Percentiles rank a stretch among this genome's conserved stretches.
phyloP scores from a whole-genome alignment of 2,329 filamentous ascomycete species.

The Neofusicoccum sp. region DNA sequence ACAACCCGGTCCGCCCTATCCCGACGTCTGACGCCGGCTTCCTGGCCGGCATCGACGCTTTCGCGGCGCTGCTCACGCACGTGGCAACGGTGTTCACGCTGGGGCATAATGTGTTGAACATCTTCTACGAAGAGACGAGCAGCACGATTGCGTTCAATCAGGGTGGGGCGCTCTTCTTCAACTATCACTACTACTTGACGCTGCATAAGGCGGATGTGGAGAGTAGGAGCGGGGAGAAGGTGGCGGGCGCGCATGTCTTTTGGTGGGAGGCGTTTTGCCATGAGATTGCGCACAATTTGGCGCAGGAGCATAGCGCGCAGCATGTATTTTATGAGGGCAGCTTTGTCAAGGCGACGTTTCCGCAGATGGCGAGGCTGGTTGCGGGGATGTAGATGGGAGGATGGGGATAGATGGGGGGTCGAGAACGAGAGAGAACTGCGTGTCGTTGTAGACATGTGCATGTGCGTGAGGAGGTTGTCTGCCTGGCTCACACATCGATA shows the following conservation, averaged over 20 bases:
- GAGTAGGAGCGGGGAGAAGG: slow-evolving; percentile 27
- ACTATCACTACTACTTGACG: slow-evolving; percentile 80
- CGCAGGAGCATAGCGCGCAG: slow-evolving; percentile 59
- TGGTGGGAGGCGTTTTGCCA: slow-evolving; percentile 98
- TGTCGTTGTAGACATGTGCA: too few relatives aligned
- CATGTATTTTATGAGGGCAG: slow-evolving; percentile 18
- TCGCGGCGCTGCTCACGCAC: background rate
- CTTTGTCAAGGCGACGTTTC: slow-evolving; percentile 16
- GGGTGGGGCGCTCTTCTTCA: slow-evolving; percentile 87
- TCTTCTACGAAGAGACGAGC: slow-evolving; percentile 52
- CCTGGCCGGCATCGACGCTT: background rate
- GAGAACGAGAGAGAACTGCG: too few relatives aligned
- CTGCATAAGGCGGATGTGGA: slow-evolving; percentile 59
- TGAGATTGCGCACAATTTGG: slow-evolving; percentile 92
- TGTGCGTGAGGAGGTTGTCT: too few relatives aligned
- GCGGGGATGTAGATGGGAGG: background rate
- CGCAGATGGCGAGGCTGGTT: background rate
- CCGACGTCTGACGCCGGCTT: background rate
- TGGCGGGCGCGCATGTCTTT: slow-evolving; percentile 71
- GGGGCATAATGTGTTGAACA: slow-evolving; percentile 55
- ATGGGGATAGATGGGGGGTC: too few relatives aligned
- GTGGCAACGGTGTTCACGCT: background rate
- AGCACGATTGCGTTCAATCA: slow-evolving; percentile 78
- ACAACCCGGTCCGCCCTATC: background rate
- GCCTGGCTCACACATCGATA: too few relatives aligned